Evolutionary conservation across 2,329 filamentous ascomycete species (phyloP), one percentile per base, ranked within the genome.

Genomic region (Stagonosporopsis cucurbitacearum): DNA sequence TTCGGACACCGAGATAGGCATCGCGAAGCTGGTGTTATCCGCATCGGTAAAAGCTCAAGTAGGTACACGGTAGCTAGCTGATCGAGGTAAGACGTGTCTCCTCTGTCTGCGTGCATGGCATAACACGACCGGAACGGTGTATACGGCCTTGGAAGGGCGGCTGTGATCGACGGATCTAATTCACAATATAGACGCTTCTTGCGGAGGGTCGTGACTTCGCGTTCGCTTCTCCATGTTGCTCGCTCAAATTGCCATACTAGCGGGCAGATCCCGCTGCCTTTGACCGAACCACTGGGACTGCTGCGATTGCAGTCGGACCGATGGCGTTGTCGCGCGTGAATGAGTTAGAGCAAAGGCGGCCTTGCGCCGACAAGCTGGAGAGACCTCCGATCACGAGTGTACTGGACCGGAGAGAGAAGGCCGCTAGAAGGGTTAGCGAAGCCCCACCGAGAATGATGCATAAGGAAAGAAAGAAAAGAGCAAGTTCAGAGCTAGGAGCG

Each of bases 101-200:
- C 7, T 35, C 17, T 35, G 33, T n/a, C n/a, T 26, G n/a, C 6
- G 12, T 12, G 32, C n/a, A 15, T 19, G 30, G 35, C 20, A 11
- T 39, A 8, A 19, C 13, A 53, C 15, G 42, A 42, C 26, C 28
- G n/a, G 35, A 17, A 46, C 50, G 35, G 13, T 2, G 26, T 15
- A 22, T 53, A 53, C 36, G 36, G 25, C 36, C 33, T 26, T 46
- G n/a, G n/a, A n/a, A 49, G 40, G 28, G 35, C 35, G 17, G 30
- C 17, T 43, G 39, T 39, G 53, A 47, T 56, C 47, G 47, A 50
- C 47, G 42, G 47, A 51, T 56, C 46, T 47, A 26, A 35, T 37
- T n/a, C n/a, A n/a, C n/a, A n/a, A n/a, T 15, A 9, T 19, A 36
- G 8, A 13, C 41, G 22, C 25, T 23, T 19, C 19, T 25, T 46